Conservation (phyloP, 2,329 filamentous ascomycete genomes). For the Talaromyces piceae region DNA sequence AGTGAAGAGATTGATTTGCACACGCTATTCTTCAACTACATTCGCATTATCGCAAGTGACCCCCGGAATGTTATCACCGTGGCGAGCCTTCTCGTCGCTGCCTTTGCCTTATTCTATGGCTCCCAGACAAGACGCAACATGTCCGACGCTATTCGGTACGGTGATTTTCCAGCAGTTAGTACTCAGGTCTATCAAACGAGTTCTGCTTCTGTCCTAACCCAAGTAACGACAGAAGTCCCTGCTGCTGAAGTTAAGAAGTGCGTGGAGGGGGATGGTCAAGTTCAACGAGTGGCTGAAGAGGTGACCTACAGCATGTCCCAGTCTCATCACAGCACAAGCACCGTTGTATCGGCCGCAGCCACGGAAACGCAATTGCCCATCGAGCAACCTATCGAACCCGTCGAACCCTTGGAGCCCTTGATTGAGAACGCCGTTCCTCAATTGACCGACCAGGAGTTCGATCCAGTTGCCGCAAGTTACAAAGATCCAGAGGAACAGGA, state of each 20-base stretch:
- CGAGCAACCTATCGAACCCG: not conserved
- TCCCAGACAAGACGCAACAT: not conserved
- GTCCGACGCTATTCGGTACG: conserved; percentile 2
- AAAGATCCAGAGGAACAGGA: not conserved
- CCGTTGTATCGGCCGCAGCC: not conserved
- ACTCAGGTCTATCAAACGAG: conserved; percentile 11
- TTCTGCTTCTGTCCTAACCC: conserved; percentile 9
- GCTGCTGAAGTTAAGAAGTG: conserved; percentile 2
- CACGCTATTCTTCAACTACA: conserved; percentile 47
- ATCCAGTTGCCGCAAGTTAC: not conserved
- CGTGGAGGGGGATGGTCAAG: conserved; percentile 6
- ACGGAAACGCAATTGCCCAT: not conserved
- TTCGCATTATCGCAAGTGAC: conserved; percentile 46
- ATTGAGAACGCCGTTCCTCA: not conserved
- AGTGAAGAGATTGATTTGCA: conserved; percentile 43
- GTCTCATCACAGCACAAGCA: not conserved
- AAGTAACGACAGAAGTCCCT: conserved; percentile 10
- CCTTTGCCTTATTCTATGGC: conserved; percentile 18
- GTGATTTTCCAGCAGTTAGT: conserved; percentile 12
- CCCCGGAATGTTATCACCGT: conserved; percentile 40
- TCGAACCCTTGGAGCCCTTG: too few relatives aligned
- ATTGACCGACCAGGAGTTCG: not conserved
- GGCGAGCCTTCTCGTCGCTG: conserved; percentile 40
- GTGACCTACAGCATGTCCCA: not conserved
- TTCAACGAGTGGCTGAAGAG: conserved; percentile 12